phyloP scores from a whole-genome alignment of 2,329 filamentous ascomycete genomes.

The Pestalotiopsis sp. region DNA sequence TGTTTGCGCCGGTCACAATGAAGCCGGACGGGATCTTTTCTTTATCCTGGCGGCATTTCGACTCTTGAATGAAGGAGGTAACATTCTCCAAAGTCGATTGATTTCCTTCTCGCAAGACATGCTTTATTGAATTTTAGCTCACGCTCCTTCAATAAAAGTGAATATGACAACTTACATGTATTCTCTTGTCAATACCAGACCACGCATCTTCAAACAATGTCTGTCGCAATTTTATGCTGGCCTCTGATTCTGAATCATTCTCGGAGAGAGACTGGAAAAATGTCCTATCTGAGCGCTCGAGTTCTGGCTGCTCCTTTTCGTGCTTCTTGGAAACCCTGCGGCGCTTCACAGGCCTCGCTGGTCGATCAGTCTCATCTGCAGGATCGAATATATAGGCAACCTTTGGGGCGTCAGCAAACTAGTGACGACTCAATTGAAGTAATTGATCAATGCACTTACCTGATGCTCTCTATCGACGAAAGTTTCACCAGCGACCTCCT shows the following conservation, averaged over 20 bases:
- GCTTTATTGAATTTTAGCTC: conserved; percentile 34
- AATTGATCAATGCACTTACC: conserved; percentile 18
- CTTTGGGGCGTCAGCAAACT: conserved; percentile 36
- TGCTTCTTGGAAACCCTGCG: conserved; percentile 53
- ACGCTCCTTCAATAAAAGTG: not conserved
- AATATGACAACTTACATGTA: conserved; percentile 53
- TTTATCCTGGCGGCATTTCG: conserved; percentile 28
- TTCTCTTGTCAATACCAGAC: conserved; percentile 63
- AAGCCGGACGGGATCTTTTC: conserved; percentile 69
- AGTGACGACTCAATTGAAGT: not conserved
- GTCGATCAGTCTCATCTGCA: conserved; percentile 35
- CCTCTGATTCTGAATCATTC: conserved; percentile 50
- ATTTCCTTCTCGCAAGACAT: conserved; percentile 62
- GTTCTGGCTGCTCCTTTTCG: conserved; percentile 21
- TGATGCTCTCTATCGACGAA: conserved; percentile 34
- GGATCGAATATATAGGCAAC: conserved; percentile 66
- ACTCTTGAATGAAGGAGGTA: conserved; percentile 53
- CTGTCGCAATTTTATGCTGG: conserved; percentile 55
- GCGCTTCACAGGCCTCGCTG: conserved; percentile 55
- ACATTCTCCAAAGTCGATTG: conserved; percentile 62
- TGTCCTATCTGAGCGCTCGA: not conserved
- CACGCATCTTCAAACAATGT: conserved; percentile 65
- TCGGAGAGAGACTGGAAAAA: conserved; percentile 57
- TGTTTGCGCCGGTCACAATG: conserved; percentile 77
- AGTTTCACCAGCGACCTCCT: conserved; percentile 21